phyloP scores from a whole-genome alignment of 2,329 filamentous ascomycete species.

The Colletotrichum nymphaeae region DNA sequence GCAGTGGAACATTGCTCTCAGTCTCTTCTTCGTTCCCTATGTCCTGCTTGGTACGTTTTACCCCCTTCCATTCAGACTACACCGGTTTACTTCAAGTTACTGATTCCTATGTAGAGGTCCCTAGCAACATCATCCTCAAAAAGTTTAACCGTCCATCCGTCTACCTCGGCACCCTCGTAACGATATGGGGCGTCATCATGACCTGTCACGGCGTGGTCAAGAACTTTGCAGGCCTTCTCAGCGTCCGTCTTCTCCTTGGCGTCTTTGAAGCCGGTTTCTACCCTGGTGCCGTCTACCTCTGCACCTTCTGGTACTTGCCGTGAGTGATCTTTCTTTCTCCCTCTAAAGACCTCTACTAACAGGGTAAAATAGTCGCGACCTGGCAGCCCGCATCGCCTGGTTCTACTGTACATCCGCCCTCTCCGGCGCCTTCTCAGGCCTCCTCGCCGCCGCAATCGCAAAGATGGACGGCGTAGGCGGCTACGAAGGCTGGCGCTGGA shows the following conservation, averaged over 20 bases:
- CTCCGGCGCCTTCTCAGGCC: conserved; percentile 70
- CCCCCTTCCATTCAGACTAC: no score
- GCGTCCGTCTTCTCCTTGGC: conserved; percentile 45
- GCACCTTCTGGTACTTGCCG: conserved; percentile 45
- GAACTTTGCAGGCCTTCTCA: conserved; percentile 43
- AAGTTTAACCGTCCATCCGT: conserved; percentile 67
- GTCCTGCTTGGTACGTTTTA: conserved; percentile 56
- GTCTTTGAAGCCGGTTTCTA: conserved; percentile 46
- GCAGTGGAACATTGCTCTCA: conserved; percentile 68
- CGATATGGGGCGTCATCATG: conserved; percentile 52
- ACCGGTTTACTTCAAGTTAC: background rate
- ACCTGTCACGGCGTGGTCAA: conserved; percentile 41
- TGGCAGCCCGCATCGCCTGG: conserved; percentile 40
- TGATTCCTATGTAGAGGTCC: conserved; percentile 52
- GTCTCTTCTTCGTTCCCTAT: conserved; percentile 73
- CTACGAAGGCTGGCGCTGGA: conserved; percentile 69
- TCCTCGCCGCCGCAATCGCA: conserved; percentile 69
- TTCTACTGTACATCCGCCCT: conserved; percentile 43
- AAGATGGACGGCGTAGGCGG: conserved; percentile 62
- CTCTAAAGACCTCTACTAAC: background rate
- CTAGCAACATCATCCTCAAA: conserved; percentile 75
- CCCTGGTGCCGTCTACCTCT: conserved; percentile 43
- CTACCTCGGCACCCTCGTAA: conserved; percentile 74
- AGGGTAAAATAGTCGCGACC: conserved; percentile 28
- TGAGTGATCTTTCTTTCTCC: conserved; percentile 51